Base-by-base conservation (phyloP, 2,329 filamentous ascomycete species). In the Chaetothyriales sp. region DNA sequence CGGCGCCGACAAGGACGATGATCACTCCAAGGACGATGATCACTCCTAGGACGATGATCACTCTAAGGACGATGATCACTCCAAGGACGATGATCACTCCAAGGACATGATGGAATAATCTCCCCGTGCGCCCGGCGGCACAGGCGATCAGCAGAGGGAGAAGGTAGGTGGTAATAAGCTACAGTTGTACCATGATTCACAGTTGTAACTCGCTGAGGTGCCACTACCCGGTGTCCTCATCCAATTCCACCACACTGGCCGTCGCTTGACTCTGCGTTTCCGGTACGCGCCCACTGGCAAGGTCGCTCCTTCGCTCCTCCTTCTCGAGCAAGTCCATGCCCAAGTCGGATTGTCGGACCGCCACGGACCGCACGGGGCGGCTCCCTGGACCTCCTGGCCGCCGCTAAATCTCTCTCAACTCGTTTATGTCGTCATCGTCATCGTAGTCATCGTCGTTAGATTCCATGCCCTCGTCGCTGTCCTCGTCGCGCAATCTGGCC, bases 401-500 rank as follows among this genome's bases (percentile, higher is more conserved):
- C 43, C 56, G 54, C 48, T 54, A 59, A 15, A 52, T 61, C 51
- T 48, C 54, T 50, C 46, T 58, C 40, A 46, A 50, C 15, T 59
- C 58, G 15, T 58, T 62, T 37, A 57, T 61, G 53, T 59, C 56
- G 4, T 56, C 52, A 48, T 53, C 56, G 13, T 55, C 53, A 48
- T 53, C 56, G 13, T 55, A 52, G 53, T 59, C 56, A 2, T 56
- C 52, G 48, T 53, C 56, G 13, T 55, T 52, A 44, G 44, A 25
- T 25, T 58, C 49, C 19, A 18, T 33, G 18, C 56, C 58, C 47
- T 63, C 59, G 33, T 64, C 59, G 43, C 60, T 60, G 25, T 60
- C 57, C 19, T 64, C 54, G 40, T 68, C 64, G 5, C 33, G 33
- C 33, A 15, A 13, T 40, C 33, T 28, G 56, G 58, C 45, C 63